Evolutionary conservation across 1,284 basidiomycete species (phyloP).

Genomic region (Sutorius eximius): DNA sequence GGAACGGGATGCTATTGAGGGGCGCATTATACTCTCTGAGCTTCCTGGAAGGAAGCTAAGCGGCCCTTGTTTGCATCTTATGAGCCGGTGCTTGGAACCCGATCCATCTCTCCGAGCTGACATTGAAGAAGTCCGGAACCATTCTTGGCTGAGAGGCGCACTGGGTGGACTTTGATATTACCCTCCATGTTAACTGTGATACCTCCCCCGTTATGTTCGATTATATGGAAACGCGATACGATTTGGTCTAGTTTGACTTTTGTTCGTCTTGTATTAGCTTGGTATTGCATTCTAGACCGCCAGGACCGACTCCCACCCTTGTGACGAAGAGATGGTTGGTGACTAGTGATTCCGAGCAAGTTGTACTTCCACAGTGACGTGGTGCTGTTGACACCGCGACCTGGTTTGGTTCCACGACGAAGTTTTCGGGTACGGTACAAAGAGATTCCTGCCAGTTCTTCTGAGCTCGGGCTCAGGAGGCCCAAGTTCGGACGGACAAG

Average conservation of each 20-base stretch:
- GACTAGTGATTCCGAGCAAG: not conserved
- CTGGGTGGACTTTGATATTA: slow-evolving; percentile 21
- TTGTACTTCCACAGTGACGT: not conserved
- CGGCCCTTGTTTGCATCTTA: slow-evolving; percentile 53
- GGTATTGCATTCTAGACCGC: not conserved
- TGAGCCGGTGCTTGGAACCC: slow-evolving; percentile 73
- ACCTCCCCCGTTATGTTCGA: slow-evolving; percentile 4
- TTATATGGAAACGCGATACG: slow-evolving; percentile 4
- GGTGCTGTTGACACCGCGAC: too few relatives aligned
- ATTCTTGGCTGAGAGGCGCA: slow-evolving; percentile 64
- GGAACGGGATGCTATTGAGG: slow-evolving; percentile 64
- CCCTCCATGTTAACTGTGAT: slow-evolving; percentile 4
- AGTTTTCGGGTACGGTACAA: too few relatives aligned
- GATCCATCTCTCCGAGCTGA: slow-evolving; percentile 67
- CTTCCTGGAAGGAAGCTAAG: slow-evolving; percentile 40
- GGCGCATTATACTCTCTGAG: slow-evolving; percentile 46
- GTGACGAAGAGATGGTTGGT: not conserved
- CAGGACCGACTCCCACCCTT: too few relatives aligned
- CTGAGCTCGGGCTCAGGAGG: too few relatives aligned
- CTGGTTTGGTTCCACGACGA: not conserved
- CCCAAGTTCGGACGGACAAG: not conserved
- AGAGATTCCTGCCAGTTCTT: too few relatives aligned
- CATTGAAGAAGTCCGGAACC: slow-evolving; percentile 70
- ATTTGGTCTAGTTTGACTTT: slow-evolving; percentile 11
- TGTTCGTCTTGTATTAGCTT: slow-evolving; percentile 19